Percentiles rank a stretch among this genome's conserved stretches.
phyloP scores from a whole-genome alignment of 2,329 filamentous ascomycete genomes.

The Sarocladiaceae sp. region DNA sequence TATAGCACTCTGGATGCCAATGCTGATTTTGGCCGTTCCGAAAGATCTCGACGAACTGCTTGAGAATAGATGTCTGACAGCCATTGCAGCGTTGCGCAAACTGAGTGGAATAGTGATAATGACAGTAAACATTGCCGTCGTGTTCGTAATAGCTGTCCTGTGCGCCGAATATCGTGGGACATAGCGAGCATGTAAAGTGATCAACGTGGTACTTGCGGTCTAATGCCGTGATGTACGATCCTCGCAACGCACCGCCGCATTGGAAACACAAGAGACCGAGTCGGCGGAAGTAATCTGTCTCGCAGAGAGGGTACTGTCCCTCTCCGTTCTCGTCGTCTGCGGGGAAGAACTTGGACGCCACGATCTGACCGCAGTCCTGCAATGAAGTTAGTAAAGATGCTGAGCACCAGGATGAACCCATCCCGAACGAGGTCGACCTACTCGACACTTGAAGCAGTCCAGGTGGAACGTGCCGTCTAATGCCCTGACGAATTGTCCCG shows the following conservation, averaged over 20 bases:
- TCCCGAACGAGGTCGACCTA: constrained; percentile 43
- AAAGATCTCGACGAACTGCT: constrained; percentile 99
- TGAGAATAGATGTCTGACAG: constrained; percentile 93
- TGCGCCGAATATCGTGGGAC: constrained; percentile 94
- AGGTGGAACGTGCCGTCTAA: constrained; percentile 92
- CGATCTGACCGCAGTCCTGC: constrained; percentile 93
- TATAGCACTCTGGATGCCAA: constrained; percentile 99
- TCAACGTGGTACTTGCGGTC: constrained; percentile 99
- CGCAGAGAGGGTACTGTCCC: constrained; percentile 90
- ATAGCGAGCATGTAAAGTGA: constrained; percentile 97
- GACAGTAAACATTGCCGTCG: constrained; percentile 92
- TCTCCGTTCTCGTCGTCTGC: constrained; percentile 84
- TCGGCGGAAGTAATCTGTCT: constrained; percentile 94
- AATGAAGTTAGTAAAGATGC: neutral
- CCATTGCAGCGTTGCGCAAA: constrained; percentile 96
- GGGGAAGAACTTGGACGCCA: constrained; percentile 98
- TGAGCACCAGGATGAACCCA: neutral
- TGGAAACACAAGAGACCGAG: constrained; percentile 87
- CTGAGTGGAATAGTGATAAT: constrained; percentile 97
- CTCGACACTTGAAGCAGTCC: constrained; percentile 96
- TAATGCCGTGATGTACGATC: constrained; percentile 95
- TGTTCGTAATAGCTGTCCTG: constrained; percentile 99
- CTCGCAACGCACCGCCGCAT: constrained; percentile 86
- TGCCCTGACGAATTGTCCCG: constrained; percentile 93
- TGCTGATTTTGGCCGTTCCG: constrained; percentile 97